Evolutionary conservation across 139 green algal genomes (phyloP), one percentile per base, ranked within the genome.

Genomic region (Chlorella sorokiniana): DNA sequence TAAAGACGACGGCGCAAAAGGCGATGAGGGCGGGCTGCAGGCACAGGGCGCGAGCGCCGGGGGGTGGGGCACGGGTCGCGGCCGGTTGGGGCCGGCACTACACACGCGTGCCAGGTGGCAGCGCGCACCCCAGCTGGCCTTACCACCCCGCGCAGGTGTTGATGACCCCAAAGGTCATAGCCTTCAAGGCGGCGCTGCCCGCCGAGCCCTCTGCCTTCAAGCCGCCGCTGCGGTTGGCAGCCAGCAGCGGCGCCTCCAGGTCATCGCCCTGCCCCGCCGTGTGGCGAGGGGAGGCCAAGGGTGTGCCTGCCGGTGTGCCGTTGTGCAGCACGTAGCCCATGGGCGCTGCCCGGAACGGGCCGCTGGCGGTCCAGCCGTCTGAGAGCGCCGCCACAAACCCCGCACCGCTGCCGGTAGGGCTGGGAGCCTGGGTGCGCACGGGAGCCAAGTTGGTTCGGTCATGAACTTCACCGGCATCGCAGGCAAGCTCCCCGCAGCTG

Each of bases 1-100:
- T 79, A 38, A 79, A 79, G 9, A 69, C 73, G 23, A 79, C 73
- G 7, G 73, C 73, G 11, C 73, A 79, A 45, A 79, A 79, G 54
- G 73, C 73, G 23, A 79, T 79, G 10, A 79, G 52, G 1, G 73
- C 73, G 7, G 73, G 73, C 54, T 77, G 70, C n/a, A 31, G 16
- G 44, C 35, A 52, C 23, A 14, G 16, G 40, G 16, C 22, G 35
- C 35, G 27, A 16, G 68, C 0, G 38, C 20, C 2, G 41, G 40
- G 68, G 18, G 40, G 37, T 22, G 16, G 61, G 29, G n/a, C 8
- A 40, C 4, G 2, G 40, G 40, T n/a, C 38, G 38, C 9, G 31
- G 31, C 23, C 9, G 20, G 31, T 4, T 4, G 4, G 35, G 27
- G 31, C 25, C 31, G 48, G 48, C 16, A 59, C 48, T 59, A 59